Conservation (phyloP, 345 rosid species). For the Turritis glabra region DNA sequence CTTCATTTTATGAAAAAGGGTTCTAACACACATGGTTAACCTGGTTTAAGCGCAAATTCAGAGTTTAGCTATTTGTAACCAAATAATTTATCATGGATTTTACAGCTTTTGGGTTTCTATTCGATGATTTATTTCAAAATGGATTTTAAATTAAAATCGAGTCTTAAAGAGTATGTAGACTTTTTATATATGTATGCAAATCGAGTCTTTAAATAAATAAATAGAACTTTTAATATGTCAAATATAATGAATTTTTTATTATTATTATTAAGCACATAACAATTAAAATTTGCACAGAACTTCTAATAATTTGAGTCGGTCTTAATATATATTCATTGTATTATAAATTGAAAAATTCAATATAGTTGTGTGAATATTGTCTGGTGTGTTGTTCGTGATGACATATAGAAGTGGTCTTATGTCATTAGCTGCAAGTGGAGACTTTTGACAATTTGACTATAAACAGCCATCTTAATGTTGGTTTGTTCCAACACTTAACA, state of each 20-base stretch:
- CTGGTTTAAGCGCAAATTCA: background rate
- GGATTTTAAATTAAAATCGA: too few relatives aligned
- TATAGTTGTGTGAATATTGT: conserved; percentile 1
- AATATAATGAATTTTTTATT: too few relatives aligned
- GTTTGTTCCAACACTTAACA: conserved; percentile 21
- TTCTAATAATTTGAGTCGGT: background rate
- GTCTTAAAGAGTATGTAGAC: too few relatives aligned
- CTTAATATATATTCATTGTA: background rate
- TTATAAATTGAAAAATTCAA: background rate
- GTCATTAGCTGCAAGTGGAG: conserved; percentile 35
- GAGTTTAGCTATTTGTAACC: background rate
- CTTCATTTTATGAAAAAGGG: background rate
- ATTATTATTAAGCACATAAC: too few relatives aligned
- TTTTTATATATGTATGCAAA: too few relatives aligned
- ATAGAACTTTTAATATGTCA: too few relatives aligned
- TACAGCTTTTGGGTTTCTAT: too few relatives aligned
- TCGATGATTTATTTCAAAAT: too few relatives aligned
- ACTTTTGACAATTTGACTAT: conserved; percentile 32
- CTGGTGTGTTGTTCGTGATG: conserved; percentile 17
- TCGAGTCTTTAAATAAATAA: too few relatives aligned
- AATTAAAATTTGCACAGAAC: too few relatives aligned
- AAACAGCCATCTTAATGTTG: conserved; percentile 29
- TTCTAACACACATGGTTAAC: background rate
- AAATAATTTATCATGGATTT: background rate
- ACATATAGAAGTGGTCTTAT: conserved; percentile 30